Percentiles rank a stretch among this genome's conserved stretches.
phyloP scores from a whole-genome alignment of 805 yeast species.

The Candida methanosorbosa region DNA sequence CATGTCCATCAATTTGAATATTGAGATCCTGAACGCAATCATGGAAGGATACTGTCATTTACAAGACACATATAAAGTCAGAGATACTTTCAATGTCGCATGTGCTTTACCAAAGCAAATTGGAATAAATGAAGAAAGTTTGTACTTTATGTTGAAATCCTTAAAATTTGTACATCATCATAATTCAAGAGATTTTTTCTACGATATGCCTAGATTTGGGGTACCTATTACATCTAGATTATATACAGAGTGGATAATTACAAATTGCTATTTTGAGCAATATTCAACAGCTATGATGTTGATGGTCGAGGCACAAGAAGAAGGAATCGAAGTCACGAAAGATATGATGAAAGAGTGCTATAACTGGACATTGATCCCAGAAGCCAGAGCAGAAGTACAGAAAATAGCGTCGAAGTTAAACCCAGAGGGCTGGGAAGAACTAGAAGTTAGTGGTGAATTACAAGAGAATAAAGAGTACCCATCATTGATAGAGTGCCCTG shows the following conservation, averaged over 20 bases:
- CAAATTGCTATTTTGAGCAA: slow-evolving; percentile 61
- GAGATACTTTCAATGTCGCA: slow-evolving; percentile 54
- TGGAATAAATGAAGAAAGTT: slow-evolving; percentile 55
- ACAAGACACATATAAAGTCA: slow-evolving; percentile 45
- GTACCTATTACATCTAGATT: slow-evolving; percentile 44
- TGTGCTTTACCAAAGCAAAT: slow-evolving; percentile 39
- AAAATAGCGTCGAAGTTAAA: slow-evolving; percentile 30
- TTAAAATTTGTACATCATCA: slow-evolving; percentile 44
- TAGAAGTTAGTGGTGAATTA: slow-evolving; percentile 23
- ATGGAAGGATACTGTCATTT: slow-evolving; percentile 56
- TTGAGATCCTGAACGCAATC: slow-evolving; percentile 49
- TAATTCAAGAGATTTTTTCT: slow-evolving; percentile 56
- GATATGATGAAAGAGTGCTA: slow-evolving; percentile 40
- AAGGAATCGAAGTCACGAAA: slow-evolving; percentile 33
- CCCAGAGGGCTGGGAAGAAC: slow-evolving; percentile 28
- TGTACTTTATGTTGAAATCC: slow-evolving; percentile 58
- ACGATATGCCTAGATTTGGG: slow-evolving; percentile 42
- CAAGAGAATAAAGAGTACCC: slow-evolving; percentile 24
- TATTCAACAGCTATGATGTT: slow-evolving; percentile 47
- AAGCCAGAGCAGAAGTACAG: slow-evolving; percentile 26
- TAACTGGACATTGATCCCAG: slow-evolving; percentile 33
- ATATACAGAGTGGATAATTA: slow-evolving; percentile 53
- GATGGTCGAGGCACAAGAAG: slow-evolving; percentile 37
- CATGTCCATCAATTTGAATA: slow-evolving; percentile 42
- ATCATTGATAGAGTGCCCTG: slow-evolving; percentile 1